A percentile compares a stretch with the other conserved stretches of the same genome.
These are phyloP conservation scores for Penicillium corylophilum DNA, from an alignment of 2,329 filamentous ascomycete species.

Conservation along the genomic window DNA sequence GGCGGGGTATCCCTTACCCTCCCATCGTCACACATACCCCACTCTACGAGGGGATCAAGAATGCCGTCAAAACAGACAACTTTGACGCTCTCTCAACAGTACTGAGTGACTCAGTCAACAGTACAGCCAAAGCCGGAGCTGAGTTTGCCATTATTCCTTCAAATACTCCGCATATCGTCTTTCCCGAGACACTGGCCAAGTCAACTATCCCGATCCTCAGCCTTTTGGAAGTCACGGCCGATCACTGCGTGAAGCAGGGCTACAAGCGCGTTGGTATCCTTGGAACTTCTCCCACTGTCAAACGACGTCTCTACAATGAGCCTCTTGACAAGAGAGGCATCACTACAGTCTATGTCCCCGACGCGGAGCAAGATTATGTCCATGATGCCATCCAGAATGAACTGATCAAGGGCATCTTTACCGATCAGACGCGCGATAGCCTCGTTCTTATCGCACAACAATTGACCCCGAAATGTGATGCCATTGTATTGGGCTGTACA, in stretches of 20 bases:
- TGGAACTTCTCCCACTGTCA: slow-evolving; percentile 5
- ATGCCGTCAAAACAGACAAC: slow-evolving; percentile 1
- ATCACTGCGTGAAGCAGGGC: slow-evolving; percentile 2
- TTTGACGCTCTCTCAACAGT: neutral
- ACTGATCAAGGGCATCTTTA: slow-evolving; percentile 1
- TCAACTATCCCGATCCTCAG: slow-evolving; percentile 10
- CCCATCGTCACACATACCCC: slow-evolving; percentile 10
- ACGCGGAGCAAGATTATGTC: slow-evolving; percentile 1
- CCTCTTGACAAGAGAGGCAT: slow-evolving; percentile 4
- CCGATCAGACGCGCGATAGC: neutral
- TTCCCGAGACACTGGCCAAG: neutral
- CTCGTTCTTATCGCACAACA: slow-evolving; percentile 5
- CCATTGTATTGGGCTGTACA: slow-evolving; percentile 7
- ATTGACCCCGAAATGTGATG: slow-evolving; percentile 7
- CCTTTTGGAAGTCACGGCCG: slow-evolving; percentile 3
- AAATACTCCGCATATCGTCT: slow-evolving; percentile 7
- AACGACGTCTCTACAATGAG: slow-evolving; percentile 1
- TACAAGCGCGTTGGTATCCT: slow-evolving; percentile 4
- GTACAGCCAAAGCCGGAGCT: slow-evolving; percentile 9
- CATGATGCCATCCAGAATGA: slow-evolving; percentile 2
- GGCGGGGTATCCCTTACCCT: slow-evolving; percentile 9
- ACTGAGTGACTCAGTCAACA: slow-evolving; percentile 7
- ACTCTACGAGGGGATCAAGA: slow-evolving; percentile 1
- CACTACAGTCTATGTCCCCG: slow-evolving; percentile 3
- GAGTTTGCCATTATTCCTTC: slow-evolving; percentile 14